Conservation (phyloP, 768 basidiomycete species). For the Rickenella mellea region DNA sequence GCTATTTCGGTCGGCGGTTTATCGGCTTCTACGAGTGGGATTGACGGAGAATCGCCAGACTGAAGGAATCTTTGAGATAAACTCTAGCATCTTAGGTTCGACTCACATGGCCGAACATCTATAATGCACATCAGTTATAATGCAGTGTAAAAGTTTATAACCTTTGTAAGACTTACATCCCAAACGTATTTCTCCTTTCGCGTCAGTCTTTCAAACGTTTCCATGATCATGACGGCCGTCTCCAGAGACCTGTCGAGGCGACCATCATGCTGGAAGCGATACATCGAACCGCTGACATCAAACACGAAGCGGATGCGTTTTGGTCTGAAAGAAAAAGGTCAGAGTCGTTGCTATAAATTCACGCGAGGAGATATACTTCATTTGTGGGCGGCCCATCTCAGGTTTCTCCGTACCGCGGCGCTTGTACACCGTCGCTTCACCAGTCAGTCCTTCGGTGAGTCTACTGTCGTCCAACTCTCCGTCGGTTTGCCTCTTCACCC, state of each 20-base stretch:
- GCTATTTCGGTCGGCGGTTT: slow-evolving; percentile 42
- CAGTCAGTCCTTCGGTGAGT: slow-evolving; percentile 57
- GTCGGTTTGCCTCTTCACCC: slow-evolving; percentile 64
- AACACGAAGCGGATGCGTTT: slow-evolving; percentile 64
- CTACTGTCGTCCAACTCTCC: slow-evolving; percentile 62
- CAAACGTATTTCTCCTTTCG: slow-evolving; percentile 67
- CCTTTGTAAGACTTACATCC: slow-evolving; percentile 41
- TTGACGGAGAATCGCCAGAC: slow-evolving; percentile 57
- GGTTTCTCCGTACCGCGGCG: slow-evolving; percentile 63
- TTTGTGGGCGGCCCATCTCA: slow-evolving; percentile 55
- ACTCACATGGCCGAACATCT: slow-evolving; percentile 61
- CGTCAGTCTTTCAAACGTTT: slow-evolving; percentile 53
- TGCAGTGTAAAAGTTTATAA: neutral
- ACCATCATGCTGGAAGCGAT: slow-evolving; percentile 67
- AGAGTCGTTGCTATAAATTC: slow-evolving; percentile 3
- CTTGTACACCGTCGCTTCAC: slow-evolving; percentile 63
- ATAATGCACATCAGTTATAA: neutral
- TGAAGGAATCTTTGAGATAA: slow-evolving; percentile 11
- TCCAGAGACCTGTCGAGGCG: slow-evolving; percentile 55
- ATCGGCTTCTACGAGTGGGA: slow-evolving; percentile 39
- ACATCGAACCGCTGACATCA: slow-evolving; percentile 66
- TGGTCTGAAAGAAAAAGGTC: slow-evolving; percentile 27
- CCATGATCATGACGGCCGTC: slow-evolving; percentile 70
- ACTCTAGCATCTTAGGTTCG: neutral
- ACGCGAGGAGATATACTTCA: slow-evolving; percentile 35